These are phyloP conservation scores for Bruguiera parviflora DNA, from an alignment of 345 rosid species.

Conservation along the genomic window DNA sequence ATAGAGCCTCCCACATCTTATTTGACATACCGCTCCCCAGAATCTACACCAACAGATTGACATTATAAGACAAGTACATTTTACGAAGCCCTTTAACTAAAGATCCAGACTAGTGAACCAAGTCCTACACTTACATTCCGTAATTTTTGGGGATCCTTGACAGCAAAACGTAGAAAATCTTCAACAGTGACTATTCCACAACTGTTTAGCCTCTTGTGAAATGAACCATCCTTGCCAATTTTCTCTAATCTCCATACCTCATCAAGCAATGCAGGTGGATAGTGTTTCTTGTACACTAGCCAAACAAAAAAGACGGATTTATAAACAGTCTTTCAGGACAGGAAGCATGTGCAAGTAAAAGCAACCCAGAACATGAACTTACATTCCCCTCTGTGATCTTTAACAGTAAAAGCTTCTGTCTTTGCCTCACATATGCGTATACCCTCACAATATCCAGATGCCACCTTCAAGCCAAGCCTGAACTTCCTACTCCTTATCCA, in stretches of 20 bases:
- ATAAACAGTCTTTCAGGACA: neutral
- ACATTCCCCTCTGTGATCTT: slow-evolving; percentile 98
- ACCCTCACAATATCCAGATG: slow-evolving; percentile 72
- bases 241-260: slow-evolving; percentile 99
- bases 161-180: slow-evolving; percentile 72
- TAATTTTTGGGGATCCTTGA: slow-evolving; percentile 65
- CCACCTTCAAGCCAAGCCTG: slow-evolving; percentile 82
- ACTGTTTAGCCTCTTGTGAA: slow-evolving; percentile 73
- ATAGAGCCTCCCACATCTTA: slow-evolving; percentile 98
- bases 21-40: slow-evolving; percentile 99
- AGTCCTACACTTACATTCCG: slow-evolving; percentile 61
- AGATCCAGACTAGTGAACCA: slow-evolving; percentile 23
- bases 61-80: slow-evolving; percentile 24
- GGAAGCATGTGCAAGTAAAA: neutral
- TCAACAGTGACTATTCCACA: slow-evolving; percentile 56
- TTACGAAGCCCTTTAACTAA: slow-evolving; percentile 11
- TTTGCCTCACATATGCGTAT: slow-evolving; percentile 88
- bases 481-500: slow-evolving; percentile 98
- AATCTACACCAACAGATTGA: slow-evolving; percentile 45
- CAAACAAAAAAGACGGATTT: slow-evolving; percentile 7
- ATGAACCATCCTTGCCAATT: slow-evolving; percentile 98
- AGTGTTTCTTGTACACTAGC: slow-evolving; percentile 98
- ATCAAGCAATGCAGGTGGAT: slow-evolving; percentile 82
- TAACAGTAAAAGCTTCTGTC: slow-evolving; percentile 95
- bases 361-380: slow-evolving; percentile 16